These are phyloP conservation scores for Stevia rebaudiana DNA, from an alignment of 140 eudicot species.

Conservation along the genomic window DNA sequence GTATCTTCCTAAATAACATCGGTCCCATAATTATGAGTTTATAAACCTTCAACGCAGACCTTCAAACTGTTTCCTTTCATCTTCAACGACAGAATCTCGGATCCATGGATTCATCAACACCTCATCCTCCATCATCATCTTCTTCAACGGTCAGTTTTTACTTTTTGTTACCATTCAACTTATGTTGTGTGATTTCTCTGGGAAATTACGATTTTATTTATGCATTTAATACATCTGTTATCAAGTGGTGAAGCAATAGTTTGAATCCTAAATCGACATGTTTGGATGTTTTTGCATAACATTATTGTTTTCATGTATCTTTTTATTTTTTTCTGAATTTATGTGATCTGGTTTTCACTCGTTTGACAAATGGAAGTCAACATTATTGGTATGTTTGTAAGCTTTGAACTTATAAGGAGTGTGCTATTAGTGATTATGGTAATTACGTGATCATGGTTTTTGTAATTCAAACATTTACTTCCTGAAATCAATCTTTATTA, in stretches of 20 bases:
- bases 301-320: not conserved
- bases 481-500: not conserved
- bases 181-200: conserved; percentile 3
- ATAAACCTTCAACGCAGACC: conserved; percentile 17
- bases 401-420: too few species aligned
- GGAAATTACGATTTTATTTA: not conserved
- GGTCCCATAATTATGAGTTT: not conserved
- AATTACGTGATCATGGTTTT: not conserved
- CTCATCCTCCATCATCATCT: conserved; percentile 32
- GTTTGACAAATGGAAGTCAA: too few species aligned
- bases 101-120: conserved; percentile 30
- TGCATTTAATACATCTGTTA: not conserved
- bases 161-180: not conserved
- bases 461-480: not conserved
- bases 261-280: not conserved
- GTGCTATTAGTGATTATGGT: not conserved
- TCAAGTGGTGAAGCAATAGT: not conserved
- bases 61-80: conserved; percentile 10
- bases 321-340: not conserved
- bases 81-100: conserved; percentile 20
- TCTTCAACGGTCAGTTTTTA: conserved; percentile 33
- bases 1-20: conserved; percentile 20
- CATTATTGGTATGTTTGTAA: too few species aligned
- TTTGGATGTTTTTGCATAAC: not conserved
- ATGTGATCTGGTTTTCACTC: too few species aligned